These are phyloP conservation scores for Lentinula sp. DNA, from an alignment of 768 basidiomycete genomes.

Conservation along the genomic window DNA sequence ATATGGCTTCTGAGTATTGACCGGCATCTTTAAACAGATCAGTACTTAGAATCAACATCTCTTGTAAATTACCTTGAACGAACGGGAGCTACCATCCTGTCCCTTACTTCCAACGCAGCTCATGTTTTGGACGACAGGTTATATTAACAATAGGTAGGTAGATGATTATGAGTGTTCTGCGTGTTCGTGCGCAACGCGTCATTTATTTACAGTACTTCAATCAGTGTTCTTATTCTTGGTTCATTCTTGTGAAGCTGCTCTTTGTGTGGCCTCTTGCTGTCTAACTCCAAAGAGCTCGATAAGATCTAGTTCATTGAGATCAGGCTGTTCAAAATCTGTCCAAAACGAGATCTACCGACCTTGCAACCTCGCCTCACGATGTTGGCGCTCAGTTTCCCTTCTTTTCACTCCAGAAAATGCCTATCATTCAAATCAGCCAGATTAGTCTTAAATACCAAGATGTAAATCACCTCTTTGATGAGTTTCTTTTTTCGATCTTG, in stretches of 20 bases:
- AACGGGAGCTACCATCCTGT: neutral
- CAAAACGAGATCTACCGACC: conserved; percentile 32
- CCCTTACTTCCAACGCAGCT: neutral
- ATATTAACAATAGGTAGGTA: neutral
- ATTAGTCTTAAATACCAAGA: neutral
- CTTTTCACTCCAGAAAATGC: conserved; percentile 81
- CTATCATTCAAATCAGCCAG: conserved; percentile 25
- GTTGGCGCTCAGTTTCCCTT: conserved; percentile 69
- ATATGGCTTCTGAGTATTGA: neutral
- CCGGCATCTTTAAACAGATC: neutral
- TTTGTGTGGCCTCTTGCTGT: conserved; percentile 14
- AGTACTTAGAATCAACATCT: neutral
- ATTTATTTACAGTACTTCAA: neutral
- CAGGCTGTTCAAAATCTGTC: neutral
- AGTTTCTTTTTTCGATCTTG: conserved; percentile 80
- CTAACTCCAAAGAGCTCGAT: conserved; percentile 50
- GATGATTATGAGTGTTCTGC: neutral
- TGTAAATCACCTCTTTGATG: conserved; percentile 55
- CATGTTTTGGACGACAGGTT: neutral
- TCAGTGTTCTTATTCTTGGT: neutral
- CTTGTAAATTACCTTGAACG: neutral
- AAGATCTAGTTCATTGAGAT: conserved; percentile 37
- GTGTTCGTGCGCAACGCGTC: neutral
- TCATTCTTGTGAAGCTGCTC: neutral
- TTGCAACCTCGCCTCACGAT: conserved; percentile 76